Evolutionary conservation across 1,139 yeast genomes (phyloP), one percentile per base, ranked within the genome.

Genomic region (Yamadazyma atlantica): DNA sequence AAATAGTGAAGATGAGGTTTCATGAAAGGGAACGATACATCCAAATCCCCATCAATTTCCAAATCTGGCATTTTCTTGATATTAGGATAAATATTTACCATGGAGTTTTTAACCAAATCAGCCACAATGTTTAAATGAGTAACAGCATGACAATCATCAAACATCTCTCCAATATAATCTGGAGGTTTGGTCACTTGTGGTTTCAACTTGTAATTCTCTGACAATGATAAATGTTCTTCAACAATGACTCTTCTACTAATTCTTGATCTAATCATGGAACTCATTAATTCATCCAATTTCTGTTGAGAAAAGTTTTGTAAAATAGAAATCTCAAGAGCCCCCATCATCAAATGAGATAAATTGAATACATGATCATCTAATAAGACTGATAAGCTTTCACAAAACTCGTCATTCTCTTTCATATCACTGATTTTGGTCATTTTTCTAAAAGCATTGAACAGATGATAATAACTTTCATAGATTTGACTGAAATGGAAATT

Each of bases 271-370:
- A 90, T 64, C 72, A 88, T 75, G 2, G 84, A 75, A 14, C 89
- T 80, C 75, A 89, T 79, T 51, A 89, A 78, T 19, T 64, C 66
- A 55, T 90, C 96, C 48, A 90, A 62, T 34, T 80, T 69, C 1
- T 68, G 61, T 40, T 79, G 81, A 1, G 88, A 82, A 50, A 85
- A 72, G 27, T 78, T 69, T 31, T 78, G 72, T 33, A 83, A 62
- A 33, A 83, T 78, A 11, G 89, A 78, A 39, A 85, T 84, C 53
- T 90, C 97, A 40, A 89, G 67, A 1, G 95, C 89, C 2, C 97
- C 97, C 90, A 88, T 86, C 73, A 90, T 85, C 44, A 90, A 68
- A 55, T 89, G 92, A 1, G 97, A 92, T 43, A 90, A 69, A 49
- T 88, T 86, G 42, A 82, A 68, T 34, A 87, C 71, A 61, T 90